phyloP scores from a whole-genome alignment of 2,329 filamentous ascomycete genomes.

The Sporothrix inflata region DNA sequence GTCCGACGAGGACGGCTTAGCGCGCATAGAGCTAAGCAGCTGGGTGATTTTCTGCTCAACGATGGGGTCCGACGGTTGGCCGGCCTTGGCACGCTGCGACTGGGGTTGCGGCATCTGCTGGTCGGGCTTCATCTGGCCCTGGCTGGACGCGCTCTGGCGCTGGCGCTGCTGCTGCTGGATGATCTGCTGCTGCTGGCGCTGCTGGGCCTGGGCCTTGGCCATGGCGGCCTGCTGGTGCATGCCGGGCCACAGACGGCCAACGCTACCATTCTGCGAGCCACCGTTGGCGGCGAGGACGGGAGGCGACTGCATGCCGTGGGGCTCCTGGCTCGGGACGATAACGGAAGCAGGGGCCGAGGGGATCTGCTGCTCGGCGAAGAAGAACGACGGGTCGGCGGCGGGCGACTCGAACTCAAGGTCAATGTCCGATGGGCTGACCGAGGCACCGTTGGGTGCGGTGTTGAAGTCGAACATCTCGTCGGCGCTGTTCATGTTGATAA shows the following conservation, averaged over 20 bases:
- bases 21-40: slow-evolving; percentile 88
- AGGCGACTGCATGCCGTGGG: slow-evolving; percentile 49
- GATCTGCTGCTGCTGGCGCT: slow-evolving; percentile 67
- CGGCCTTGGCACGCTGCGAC: slow-evolving; percentile 53
- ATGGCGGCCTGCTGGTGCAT: slow-evolving; percentile 90
- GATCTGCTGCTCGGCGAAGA: slow-evolving; percentile 52
- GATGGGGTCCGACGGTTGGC: slow-evolving; percentile 65
- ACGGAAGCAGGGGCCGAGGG: slow-evolving; percentile 41
- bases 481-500: slow-evolving; percentile 57
- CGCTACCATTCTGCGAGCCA: slow-evolving; percentile 53
- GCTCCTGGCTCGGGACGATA: slow-evolving; percentile 71
- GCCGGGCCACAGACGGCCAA: slow-evolving; percentile 84
- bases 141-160: slow-evolving; percentile 40
- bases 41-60: slow-evolving; percentile 94
- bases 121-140: slow-evolving; percentile 49
- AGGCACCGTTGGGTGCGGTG: slow-evolving; percentile 63
- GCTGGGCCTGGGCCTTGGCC: slow-evolving; percentile 71
- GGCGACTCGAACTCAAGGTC: slow-evolving; percentile 71
- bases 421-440: slow-evolving; percentile 63
- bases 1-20: slow-evolving; percentile 63
- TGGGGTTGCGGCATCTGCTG: slow-evolving; percentile 47
- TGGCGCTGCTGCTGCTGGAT: slow-evolving; percentile 58
- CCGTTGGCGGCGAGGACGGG: slow-evolving; percentile 43
- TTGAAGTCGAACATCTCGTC: slow-evolving; percentile 75
- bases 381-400: slow-evolving; percentile 62